phyloP scores from a whole-genome alignment of 1,139 yeast species.

The Hansenula lynferdii region DNA sequence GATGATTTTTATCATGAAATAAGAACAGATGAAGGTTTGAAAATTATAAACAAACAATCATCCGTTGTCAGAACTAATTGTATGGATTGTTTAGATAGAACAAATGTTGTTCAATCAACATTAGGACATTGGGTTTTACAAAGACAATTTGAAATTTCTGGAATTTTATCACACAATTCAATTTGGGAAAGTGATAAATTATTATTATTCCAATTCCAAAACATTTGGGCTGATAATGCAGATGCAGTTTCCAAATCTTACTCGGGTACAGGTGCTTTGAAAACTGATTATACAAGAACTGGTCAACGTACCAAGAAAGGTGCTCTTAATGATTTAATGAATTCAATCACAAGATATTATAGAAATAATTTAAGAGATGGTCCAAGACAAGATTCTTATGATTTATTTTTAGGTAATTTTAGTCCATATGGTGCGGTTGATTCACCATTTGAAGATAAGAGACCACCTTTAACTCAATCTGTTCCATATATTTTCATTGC shows the following conservation, averaged over 20 bases:
- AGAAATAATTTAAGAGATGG: slow-evolving; percentile 88
- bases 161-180: slow-evolving; percentile 26
- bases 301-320: slow-evolving; percentile 86
- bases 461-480: slow-evolving; percentile 71
- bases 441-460: slow-evolving; percentile 72
- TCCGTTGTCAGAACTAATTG: slow-evolving; percentile 93
- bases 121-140: slow-evolving; percentile 87
- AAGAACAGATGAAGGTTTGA: slow-evolving; percentile 19
- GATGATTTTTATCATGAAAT: slow-evolving; percentile 60
- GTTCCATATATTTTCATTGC: slow-evolving; percentile 76
- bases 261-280: slow-evolving; percentile 96
- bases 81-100: slow-evolving; percentile 98
- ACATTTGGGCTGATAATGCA: slow-evolving; percentile 98
- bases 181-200: slow-evolving; percentile 54
- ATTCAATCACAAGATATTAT: slow-evolving; percentile 82
- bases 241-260: slow-evolving; percentile 88
- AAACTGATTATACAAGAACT: slow-evolving; percentile 85
- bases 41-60: slow-evolving; percentile 40
- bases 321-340: slow-evolving; percentile 74
- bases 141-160: slow-evolving; percentile 50
- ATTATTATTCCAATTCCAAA: slow-evolving; percentile 70
- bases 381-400: slow-evolving; percentile 90
- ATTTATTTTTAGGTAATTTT: slow-evolving; percentile 77
- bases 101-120: slow-evolving; percentile 94
- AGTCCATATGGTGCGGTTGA: slow-evolving; percentile 54